Conservation (phyloP, 805 yeast genomes). For the Spathaspora sp. region DNA sequence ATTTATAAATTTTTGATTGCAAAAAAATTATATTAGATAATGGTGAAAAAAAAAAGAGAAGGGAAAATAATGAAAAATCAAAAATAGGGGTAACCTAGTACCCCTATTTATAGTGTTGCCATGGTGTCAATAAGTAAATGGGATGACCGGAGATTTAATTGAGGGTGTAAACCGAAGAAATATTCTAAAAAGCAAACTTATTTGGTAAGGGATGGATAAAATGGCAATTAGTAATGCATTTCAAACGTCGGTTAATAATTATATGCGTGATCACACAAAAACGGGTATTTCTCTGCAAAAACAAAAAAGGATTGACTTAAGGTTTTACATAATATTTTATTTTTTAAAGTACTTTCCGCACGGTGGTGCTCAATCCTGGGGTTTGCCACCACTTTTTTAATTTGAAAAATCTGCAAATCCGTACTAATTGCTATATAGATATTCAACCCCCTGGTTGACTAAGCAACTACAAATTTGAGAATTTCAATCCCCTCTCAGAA, state of each 20-base stretch:
- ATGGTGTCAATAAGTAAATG: not conserved
- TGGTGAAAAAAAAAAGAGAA: not conserved
- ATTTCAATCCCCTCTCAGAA: not conserved
- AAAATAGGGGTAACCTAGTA: constrained; percentile 1
- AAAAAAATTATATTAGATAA: constrained; percentile 2
- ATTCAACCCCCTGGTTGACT: not conserved
- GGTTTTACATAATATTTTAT: not conserved
- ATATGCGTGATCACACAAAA: not conserved
- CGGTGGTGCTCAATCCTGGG: not conserved
- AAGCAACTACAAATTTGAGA: not conserved
- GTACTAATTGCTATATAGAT: not conserved
- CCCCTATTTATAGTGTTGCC: constrained; percentile 1
- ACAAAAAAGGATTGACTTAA: not conserved
- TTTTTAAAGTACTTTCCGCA: not conserved
- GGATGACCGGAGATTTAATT: not conserved
- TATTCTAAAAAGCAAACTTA: not conserved
- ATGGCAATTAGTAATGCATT: not conserved
- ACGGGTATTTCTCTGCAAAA: not conserved
- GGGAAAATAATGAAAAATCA: not conserved
- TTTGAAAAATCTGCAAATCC: not conserved
- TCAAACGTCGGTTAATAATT: not conserved
- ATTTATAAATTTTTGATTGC: constrained; percentile 29
- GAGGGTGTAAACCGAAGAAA: not conserved
- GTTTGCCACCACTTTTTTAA: not conserved
- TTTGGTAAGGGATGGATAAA: not conserved